Evolutionary conservation across 768 basidiomycete genomes (phyloP), one percentile per base, ranked within the genome.

Genomic region (Suillus brevipes): DNA sequence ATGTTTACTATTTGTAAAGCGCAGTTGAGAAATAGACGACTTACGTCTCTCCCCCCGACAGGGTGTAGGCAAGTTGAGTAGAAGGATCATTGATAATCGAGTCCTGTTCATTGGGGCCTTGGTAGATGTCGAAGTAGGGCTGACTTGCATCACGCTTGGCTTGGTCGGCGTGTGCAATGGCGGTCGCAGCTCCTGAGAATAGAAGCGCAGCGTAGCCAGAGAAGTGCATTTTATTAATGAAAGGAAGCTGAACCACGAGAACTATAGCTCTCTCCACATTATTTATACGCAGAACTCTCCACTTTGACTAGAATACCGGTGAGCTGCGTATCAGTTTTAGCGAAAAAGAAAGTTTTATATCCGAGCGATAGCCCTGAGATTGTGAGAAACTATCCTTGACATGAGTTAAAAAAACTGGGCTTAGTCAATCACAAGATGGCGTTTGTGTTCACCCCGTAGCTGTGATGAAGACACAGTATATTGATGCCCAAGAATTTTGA

Each of bases 41-140:
- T 64, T 37, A 68, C 69, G 65, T 36, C 34, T 68, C 59, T 31
- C 69, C 69, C 4, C 57, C 68, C 18, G 67, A 68, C 9, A 69
- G 64, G 55, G 68, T 69, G 34, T 66, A 69, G 36, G 66, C 62
- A 6, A 69, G 57, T 34, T 63, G 55, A 55, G 67, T 65, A 34
- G 67, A 65, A 25, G 65, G 60, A 16, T 66, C 67, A 62, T 68
- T 64, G 40, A 42, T 38, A 23, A 66, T 28, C 7, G 67, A 64
- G 36, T 66, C 62, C 38, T 69, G 67, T 37, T 60, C 43, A 57
- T 61, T 65, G 18, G 67, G 52, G 3, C 65, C 67, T 42, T 69
- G 60, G 40, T 64, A 69, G 20, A 62, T 64, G 43, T 69, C 60
- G 53, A 69, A 66, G 45, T 63, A 65, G 5, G 68, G 59, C 64